Evolutionary conservation across 2,329 filamentous ascomycete species (phyloP).

Genomic region (Leptoxyphium fumago): DNA sequence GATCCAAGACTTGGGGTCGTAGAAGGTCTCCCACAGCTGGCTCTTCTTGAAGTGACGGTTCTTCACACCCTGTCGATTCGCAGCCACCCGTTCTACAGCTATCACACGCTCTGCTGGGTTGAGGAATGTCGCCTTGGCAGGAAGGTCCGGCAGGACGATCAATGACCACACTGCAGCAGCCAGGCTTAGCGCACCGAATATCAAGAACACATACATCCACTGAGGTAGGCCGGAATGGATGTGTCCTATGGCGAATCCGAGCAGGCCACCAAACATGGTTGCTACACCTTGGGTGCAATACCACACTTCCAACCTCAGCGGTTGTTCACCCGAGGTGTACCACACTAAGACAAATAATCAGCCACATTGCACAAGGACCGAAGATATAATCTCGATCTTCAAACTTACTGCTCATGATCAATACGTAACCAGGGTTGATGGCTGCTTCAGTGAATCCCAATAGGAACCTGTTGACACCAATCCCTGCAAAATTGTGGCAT

Average conservation of each 20-base stretch:
- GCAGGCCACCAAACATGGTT: conserved; percentile 45
- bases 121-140: conserved; percentile 30
- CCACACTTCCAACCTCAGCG: conserved; percentile 39
- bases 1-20: conserved; percentile 46
- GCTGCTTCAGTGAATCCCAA: conserved; percentile 22
- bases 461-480: conserved; percentile 23
- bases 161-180: conserved; percentile 23
- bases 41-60: conserved; percentile 30
- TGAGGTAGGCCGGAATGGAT: conserved; percentile 35
- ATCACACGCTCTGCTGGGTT: conserved; percentile 28
- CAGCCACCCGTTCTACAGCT: conserved; percentile 37
- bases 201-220: conserved; percentile 46
- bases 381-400: too few relatives aligned
- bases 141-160: conserved; percentile 29
- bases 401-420: conserved; percentile 16
- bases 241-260: conserved; percentile 46
- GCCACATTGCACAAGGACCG: too few relatives aligned
- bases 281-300: conserved; percentile 46
- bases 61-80: conserved; percentile 39
- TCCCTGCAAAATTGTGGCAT: conserved; percentile 25
- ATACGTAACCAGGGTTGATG: conserved; percentile 21
- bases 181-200: conserved; percentile 31
- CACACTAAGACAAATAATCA: not conserved
- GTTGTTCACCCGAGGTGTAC: conserved; percentile 30
- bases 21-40: conserved; percentile 31